Percentiles rank a stretch among this genome's conserved stretches.
Evolutionary conservation across 164 flowering plant genomes (phyloP).

Genomic region (Chloranthus sessilifolius): DNA sequence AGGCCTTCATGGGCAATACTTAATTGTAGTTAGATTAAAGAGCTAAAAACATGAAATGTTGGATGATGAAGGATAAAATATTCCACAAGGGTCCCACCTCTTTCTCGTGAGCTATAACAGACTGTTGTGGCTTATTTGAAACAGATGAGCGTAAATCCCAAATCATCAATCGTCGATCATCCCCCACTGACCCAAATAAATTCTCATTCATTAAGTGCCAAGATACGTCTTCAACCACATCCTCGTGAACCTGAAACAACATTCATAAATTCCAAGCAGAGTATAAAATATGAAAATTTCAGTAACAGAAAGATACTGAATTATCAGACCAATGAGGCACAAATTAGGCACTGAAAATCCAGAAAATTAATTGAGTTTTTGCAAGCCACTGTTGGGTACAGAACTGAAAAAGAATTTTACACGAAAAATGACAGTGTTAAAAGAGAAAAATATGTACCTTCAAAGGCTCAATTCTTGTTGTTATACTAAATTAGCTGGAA

Average conservation of each 20-base stretch:
- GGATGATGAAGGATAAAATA: too few species aligned
- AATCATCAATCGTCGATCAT: slow-evolving; percentile 63
- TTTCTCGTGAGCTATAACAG: slow-evolving; percentile 63
- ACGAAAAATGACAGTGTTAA: too few species aligned
- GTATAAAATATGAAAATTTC: not conserved
- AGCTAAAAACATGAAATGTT: too few species aligned
- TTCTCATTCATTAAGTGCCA: slow-evolving; percentile 84
- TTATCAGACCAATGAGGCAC: not conserved
- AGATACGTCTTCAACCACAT: slow-evolving; percentile 74
- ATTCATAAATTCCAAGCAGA: not conserved
- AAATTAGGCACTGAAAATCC: not conserved
- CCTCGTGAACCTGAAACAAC: slow-evolving; percentile 60
- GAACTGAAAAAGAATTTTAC: too few species aligned
- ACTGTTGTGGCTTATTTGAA: slow-evolving; percentile 45
- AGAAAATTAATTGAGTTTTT: too few species aligned
- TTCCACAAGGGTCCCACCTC: slow-evolving; percentile 79
- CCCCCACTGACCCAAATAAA: slow-evolving; percentile 94
- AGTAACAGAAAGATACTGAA: not conserved
- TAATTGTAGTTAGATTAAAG: too few species aligned
- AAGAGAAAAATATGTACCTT: too few species aligned
- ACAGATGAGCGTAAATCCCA: slow-evolving; percentile 75
- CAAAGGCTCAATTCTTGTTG: too few species aligned
- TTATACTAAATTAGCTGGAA: too few species aligned
- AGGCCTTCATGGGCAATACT: too few species aligned
- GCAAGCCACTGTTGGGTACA: too few species aligned